A percentile compares a stretch with the other conserved stretches of the same genome.
phyloP scores from a whole-genome alignment of 176 grass and related monocot species.

The barley (Hordeum vulgare) region MorexV3_pseudomolecules_assembly NC_058522.1:520831673-520832172 shows the following conservation, averaged over 20 bases:
- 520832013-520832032: constrained; percentile 12
- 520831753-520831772: neutral
- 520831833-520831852: constrained; percentile 14
- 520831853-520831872: constrained; percentile 12
- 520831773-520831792: neutral
- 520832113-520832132: constrained; percentile 47
- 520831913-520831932: constrained; percentile 24
- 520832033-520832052: neutral
- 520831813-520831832: constrained; percentile 19
- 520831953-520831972: neutral
- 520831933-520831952: neutral
- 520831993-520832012: neutral
- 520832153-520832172: constrained; percentile 71
- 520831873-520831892: neutral
- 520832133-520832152: constrained; percentile 66
- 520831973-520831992: constrained; percentile 8
- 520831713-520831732: constrained; percentile 25
- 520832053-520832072: constrained; percentile 12
- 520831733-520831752: constrained; percentile 19
- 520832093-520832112: constrained; percentile 23
- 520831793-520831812: constrained; percentile 13
- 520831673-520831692: constrained; percentile 20
- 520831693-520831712: neutral
- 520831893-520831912: neutral
- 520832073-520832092: constrained; percentile 29